Base-by-base conservation (phyloP, 495 filamentous ascomycete genomes). In the Trichoderma gamsii region DNA sequence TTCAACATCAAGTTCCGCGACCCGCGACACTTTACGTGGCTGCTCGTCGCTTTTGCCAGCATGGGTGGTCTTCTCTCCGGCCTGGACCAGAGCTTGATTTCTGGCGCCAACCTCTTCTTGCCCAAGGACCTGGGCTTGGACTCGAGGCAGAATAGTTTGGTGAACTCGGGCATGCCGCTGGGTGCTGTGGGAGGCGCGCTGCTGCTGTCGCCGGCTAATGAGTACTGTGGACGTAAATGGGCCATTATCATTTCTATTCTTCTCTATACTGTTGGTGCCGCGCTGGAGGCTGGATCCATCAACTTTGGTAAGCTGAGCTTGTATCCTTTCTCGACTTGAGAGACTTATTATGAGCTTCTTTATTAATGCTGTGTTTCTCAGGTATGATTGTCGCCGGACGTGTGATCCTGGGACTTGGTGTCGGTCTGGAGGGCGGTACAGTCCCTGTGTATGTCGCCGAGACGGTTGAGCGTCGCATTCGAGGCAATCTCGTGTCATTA, bases 41-140 rank as follows among this genome's bases (percentile, higher is more conserved):
- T 88, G 16, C 80, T 88, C 12, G 86, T 87, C n/a, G 84, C 78
- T 38, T 88, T 88, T 71, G 86, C 86, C 35, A 85, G 83, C 3
- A 84, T 87, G 82, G 85, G 85, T 67, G 86, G 86, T 72, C 69
- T 88, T 41, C 80, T 88, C 1, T 87, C 84, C 13, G 86, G 86
- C 72, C 76, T 88, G 12, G 86, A 88, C 71, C 86, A 87, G 74
- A 86, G 82, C 35, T 73, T 86, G 41, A 88, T 88, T 71, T 80
- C 76, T 63, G 86, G 86, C 67, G 86, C 86, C 66, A 88, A 87
- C 69, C 75, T 88, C 15, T 84, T 78, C 69, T 77, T 88, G 70
- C 86, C 84, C 15, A 66, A 49, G 5, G 83, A 80, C 56, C 71
- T 87, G 23, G 63, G 76, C 66, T 74, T 87, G 44, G 74, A 73